Base-by-base conservation (phyloP, 257 asterid genomes). In the Cynanchum wilfordii region DNA sequence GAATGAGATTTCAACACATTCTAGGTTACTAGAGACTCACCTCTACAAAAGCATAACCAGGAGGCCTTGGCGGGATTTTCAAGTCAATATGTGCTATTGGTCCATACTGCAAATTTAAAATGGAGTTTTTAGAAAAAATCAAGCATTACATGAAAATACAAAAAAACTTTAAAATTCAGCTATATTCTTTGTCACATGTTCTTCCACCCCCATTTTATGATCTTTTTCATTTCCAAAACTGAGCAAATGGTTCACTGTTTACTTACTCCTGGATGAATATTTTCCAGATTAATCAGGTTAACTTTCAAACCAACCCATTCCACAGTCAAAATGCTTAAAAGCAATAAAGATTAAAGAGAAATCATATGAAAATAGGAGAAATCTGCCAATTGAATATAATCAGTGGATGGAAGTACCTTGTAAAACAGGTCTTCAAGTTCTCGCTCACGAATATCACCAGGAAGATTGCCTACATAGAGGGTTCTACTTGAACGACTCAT, bases 31-130 rank as follows among this genome's bases (percentile, higher is more conserved):
- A 42, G 50, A 59, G 56, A 44, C 85, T 76, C 78, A 89, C 99
- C 95, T 95, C 99, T 9, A 95, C 97, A 67, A 95, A 95, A 68
- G 99, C 98, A 92, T 95, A 95, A 66, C 98, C 98, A n/a, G 99
- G 99, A 65, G 99, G 98, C 72, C 98, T 87, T 33, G 97, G 97
- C 4, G 98, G 99, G 59, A 92, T 79, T 89, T 95, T 95, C 89
- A 95, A 58, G 76, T 95, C 99, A 82, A 95, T 79, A 72, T 95
- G 98, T 73, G 88, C 98, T 71, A 95, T 80, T 27, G 89, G 86
- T 36, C 99, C 99, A 82, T 90, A 92, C 99, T 95, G 94, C 83
- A 83, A 17, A 8, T 76, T 69, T 76, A 72, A 73, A 52, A 73
- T 49, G 54, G 66, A 65, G 57, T 52, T 30, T 73, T 7, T 17